Conservation (phyloP, 2,329 filamentous ascomycete species). For the Diaporthe sp. region DNA sequence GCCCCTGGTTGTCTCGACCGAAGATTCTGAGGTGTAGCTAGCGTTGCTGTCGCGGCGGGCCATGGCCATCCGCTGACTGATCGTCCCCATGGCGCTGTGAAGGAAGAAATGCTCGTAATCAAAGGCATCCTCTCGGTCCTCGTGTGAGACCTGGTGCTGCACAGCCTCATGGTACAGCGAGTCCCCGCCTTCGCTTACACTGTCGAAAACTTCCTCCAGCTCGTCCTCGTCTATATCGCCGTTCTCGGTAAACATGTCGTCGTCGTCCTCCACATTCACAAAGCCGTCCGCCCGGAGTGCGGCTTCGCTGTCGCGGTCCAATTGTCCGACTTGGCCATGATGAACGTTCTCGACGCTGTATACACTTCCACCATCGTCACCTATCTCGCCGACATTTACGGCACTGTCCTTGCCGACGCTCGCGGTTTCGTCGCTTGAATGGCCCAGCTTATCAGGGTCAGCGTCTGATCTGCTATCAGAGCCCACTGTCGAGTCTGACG, state of each 20-base stretch:
- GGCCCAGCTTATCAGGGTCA: conserved; percentile 32
- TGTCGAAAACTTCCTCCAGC: conserved; percentile 55
- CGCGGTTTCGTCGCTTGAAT: conserved; percentile 27
- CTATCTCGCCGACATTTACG: conserved; percentile 43
- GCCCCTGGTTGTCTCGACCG: conserved; percentile 72
- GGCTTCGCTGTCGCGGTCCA: conserved; percentile 46
- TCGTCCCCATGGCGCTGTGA: conserved; percentile 88
- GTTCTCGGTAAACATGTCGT: conserved; percentile 57
- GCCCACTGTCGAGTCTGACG: conserved; percentile 30
- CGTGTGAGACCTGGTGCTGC: conserved; percentile 78
- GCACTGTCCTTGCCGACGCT: conserved; percentile 32
- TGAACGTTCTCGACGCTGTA: conserved; percentile 47
- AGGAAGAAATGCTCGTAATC: conserved; percentile 97
- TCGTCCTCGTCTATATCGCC: conserved; percentile 46
- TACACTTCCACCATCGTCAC: conserved; percentile 45
- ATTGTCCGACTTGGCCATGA: conserved; percentile 41
- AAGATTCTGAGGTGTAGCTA: conserved; percentile 71
- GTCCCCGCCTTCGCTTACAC: conserved; percentile 71
- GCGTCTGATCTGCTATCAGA: conserved; percentile 36
- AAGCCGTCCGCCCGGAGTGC: conserved; percentile 42
- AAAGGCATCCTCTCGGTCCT: conserved; percentile 94
- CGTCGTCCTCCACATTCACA: conserved; percentile 48
- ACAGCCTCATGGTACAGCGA: conserved; percentile 73
- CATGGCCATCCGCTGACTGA: conserved; percentile 66
- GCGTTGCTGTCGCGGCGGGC: conserved; percentile 58